Evolutionary conservation across 2,329 filamentous ascomycete species (phyloP), one percentile per base, ranked within the genome.

Genomic region (Trichoderma lentiforme): DNA sequence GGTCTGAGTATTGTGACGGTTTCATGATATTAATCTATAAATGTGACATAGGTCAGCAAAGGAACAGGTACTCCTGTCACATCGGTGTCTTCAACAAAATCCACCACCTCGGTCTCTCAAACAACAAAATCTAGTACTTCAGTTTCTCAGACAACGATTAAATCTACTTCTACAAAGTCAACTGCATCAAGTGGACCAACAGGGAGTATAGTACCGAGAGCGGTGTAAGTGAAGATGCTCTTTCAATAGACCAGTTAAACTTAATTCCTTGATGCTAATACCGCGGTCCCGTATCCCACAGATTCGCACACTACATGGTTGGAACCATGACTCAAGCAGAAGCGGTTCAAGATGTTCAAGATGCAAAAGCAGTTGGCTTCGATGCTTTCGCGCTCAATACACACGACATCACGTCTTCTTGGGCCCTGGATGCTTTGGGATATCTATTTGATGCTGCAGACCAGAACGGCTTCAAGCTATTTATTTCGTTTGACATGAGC

Each of bases 261-360:
- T 18, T 21, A 21, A 6, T 24, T 51, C 1, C 0, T 28, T 3
- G 15, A n/a, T 21, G 3, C 61, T 28, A 14, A 67, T 28, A 11
- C 1, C 14, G 7, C 21, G 4, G 61, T 7, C 11, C 6, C 3
- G 14, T 24, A 34, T 8, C 4, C 5, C 2, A 6, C 21, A 69
- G 66, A n/a, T 69, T 69, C n/a, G 66, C 66, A n/a, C 66, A 69
- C 28, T 69, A 69, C 32, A 60, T 69, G 66, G 66, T 69, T 34
- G 66, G 66, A 7, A 61, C 26, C 1, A 69, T 69, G 66, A 69
- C 36, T 5, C 26, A 43, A 51, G 39, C 36, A 34, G 56, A 69
- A 14, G 66, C 66, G 9, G 56, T 60, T 4, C 24, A 69, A 21
- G 66, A 61, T 15, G 24, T 69, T 3, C 32, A 28, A 36, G 56